phyloP scores from a whole-genome alignment of 169 alveolate genomes.

The Besnoitia besnoiti region DNA sequence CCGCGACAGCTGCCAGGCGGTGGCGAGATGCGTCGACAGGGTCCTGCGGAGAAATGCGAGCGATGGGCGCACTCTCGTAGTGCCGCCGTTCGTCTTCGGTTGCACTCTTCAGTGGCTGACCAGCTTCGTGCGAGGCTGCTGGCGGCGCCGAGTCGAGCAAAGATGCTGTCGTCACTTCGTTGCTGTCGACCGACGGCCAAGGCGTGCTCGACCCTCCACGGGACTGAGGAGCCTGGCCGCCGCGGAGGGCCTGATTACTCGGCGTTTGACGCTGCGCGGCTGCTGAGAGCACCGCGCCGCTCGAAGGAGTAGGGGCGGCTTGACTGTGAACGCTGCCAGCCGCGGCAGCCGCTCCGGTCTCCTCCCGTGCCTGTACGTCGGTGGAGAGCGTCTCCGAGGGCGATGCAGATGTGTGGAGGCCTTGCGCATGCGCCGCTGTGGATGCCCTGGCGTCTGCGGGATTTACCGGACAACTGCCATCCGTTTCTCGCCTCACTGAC shows the following conservation, averaged over 20 bases:
- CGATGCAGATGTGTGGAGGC: too few species aligned
- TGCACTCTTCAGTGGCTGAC: not conserved
- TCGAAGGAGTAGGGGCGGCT: not conserved
- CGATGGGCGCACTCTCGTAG: not conserved
- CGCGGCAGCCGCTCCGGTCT: too few species aligned
- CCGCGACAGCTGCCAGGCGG: slow-evolving; percentile 9
- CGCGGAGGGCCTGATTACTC: not conserved
- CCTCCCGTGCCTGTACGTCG: too few species aligned
- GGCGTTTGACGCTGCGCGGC: not conserved
- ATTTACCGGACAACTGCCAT: too few species aligned
- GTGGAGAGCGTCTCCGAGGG: too few species aligned
- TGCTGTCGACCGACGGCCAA: slow-evolving; percentile 19
- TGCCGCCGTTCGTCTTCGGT: not conserved
- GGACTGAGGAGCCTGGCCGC: not conserved
- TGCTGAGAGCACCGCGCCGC: not conserved
- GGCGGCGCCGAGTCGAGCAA: not conserved
- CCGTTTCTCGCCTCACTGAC: too few species aligned
- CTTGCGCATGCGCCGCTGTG: too few species aligned
- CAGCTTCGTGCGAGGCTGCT: not conserved
- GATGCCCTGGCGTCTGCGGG: too few species aligned
- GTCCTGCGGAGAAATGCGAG: not conserved
- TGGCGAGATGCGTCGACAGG: not conserved
- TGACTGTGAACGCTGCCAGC: too few species aligned
- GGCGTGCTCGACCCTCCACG: not conserved
- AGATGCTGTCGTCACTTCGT: not conserved